Percentiles rank a stretch among this genome's conserved stretches.
These are phyloP conservation scores for Clavariopsis aquatica DNA, from an alignment of 495 filamentous ascomycete genomes.

Conservation along the genomic window DNA sequence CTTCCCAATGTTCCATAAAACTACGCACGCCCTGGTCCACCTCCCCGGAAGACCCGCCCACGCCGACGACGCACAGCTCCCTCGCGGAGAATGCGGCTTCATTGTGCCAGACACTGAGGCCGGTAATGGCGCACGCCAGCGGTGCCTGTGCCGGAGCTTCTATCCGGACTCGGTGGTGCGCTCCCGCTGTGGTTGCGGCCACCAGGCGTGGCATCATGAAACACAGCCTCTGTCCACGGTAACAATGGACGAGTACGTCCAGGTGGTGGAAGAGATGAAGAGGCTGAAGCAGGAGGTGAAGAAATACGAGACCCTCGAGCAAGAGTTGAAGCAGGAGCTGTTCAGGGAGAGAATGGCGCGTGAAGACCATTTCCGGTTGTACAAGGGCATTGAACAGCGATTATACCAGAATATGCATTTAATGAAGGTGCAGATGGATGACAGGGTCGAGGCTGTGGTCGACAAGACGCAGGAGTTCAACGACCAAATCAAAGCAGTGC, in stretches of 20 bases:
- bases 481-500: conserved; percentile 36
- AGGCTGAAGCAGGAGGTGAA: conserved; percentile 29
- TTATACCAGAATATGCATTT: conserved; percentile 37
- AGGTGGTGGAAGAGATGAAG: conserved; percentile 37
- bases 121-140: conserved; percentile 33
- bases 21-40: conserved; percentile 31
- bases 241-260: conserved; percentile 33
- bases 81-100: conserved; percentile 44
- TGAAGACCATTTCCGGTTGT: conserved; percentile 29
- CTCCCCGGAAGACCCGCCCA: conserved; percentile 34
- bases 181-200: conserved; percentile 44
- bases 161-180: conserved; percentile 34
- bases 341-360: conserved; percentile 30
- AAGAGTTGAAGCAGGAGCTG: conserved; percentile 33
- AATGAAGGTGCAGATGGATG: conserved; percentile 40
- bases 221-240: conserved; percentile 31
- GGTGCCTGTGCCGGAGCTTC: conserved; percentile 43
- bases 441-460: conserved; percentile 41
- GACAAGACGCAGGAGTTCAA: conserved; percentile 39
- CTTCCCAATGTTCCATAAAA: conserved; percentile 38
- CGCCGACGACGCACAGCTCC: conserved; percentile 32
- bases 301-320: conserved; percentile 28
- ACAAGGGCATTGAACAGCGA: conserved; percentile 28
- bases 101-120: conserved; percentile 32
- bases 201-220: conserved; percentile 46